These are phyloP conservation scores for Schizochytrium sp. DNA, from an alignment of 108 stramenopile species.

Conservation along the genomic window DNA sequence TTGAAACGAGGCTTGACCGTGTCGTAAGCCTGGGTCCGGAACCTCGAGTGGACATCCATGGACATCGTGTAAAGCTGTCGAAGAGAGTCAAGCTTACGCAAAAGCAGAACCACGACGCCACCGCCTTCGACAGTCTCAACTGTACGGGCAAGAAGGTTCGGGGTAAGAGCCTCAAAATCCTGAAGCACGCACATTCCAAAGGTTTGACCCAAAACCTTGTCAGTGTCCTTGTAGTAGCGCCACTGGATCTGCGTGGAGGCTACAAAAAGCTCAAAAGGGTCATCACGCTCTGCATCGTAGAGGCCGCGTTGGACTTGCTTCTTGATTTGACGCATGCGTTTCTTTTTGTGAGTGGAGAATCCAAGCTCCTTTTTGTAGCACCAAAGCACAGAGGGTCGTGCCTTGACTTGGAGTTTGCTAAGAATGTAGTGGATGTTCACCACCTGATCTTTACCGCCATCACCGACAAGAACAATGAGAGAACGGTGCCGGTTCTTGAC, in stretches of 20 bases:
- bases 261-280: conserved; percentile 98
- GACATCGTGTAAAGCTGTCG: conserved; percentile 95
- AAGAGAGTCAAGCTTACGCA: conserved; percentile 91
- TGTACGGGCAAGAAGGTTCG: conserved; percentile 96
- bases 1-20: conserved; percentile 96
- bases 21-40: conserved; percentile 85
- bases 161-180: conserved; percentile 98
- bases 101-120: conserved; percentile 92
- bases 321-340: conserved; percentile 96
- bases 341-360: conserved; percentile 85
- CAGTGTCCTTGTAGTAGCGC: conserved; percentile 98
- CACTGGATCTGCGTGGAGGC: conserved; percentile 92
- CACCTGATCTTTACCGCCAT: conserved; percentile 97
- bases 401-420: conserved; percentile 81
- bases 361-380: conserved; percentile 99
- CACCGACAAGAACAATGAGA: conserved; percentile 95
- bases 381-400: conserved; percentile 93
- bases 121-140: conserved; percentile 98
- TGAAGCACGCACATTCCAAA: conserved; percentile 95
- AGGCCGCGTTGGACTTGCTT: conserved; percentile 85
- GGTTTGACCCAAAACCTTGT: conserved; percentile 93
- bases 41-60: conserved; percentile 98
- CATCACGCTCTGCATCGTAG: conserved; percentile 73
- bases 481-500: conserved; percentile 85
- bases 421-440: conserved; percentile 96